phyloP scores from a whole-genome alignment of 1,139 yeast species.

The Saccharomyces hybrid region DNA sequence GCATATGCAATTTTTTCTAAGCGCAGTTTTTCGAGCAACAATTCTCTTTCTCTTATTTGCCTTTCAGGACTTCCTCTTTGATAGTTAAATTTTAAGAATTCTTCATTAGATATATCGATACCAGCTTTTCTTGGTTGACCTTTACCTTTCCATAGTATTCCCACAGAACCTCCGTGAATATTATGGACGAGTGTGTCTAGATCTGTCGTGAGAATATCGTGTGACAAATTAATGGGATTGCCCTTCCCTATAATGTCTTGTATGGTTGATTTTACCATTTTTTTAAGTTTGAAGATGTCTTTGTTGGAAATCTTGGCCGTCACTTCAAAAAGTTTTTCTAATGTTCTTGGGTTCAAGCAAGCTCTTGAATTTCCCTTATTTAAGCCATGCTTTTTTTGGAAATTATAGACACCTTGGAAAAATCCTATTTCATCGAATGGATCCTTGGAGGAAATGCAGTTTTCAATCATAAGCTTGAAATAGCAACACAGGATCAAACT shows the following conservation, averaged over 20 bases:
- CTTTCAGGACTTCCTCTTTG: slow-evolving; percentile 31
- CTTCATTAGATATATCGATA: slow-evolving; percentile 32
- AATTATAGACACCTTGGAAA: slow-evolving; percentile 52
- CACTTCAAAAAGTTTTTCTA: slow-evolving; percentile 50
- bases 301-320: slow-evolving; percentile 46
- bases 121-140: slow-evolving; percentile 34
- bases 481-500: slow-evolving; percentile 65
- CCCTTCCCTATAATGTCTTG: slow-evolving; percentile 50
- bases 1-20: slow-evolving; percentile 6
- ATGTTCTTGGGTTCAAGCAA: slow-evolving; percentile 55
- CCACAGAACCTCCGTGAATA: slow-evolving; percentile 40
- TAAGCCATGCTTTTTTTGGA: slow-evolving; percentile 57
- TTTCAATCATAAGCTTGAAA: slow-evolving; percentile 61
- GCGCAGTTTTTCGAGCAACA: slow-evolving; percentile 9
- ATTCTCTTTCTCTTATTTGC: slow-evolving; percentile 22
- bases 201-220: slow-evolving; percentile 46
- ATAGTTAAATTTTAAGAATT: slow-evolving; percentile 22
- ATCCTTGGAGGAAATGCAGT: slow-evolving; percentile 78
- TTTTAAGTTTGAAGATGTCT: slow-evolving; percentile 56
- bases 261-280: slow-evolving; percentile 65
- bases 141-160: slow-evolving; percentile 44
- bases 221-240: slow-evolving; percentile 35
- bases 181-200: slow-evolving; percentile 39
- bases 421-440: slow-evolving; percentile 71
- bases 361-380: slow-evolving; percentile 39